Conservation (phyloP, 208 protist genomes). For the Herpetomonas muscarum region DNA sequence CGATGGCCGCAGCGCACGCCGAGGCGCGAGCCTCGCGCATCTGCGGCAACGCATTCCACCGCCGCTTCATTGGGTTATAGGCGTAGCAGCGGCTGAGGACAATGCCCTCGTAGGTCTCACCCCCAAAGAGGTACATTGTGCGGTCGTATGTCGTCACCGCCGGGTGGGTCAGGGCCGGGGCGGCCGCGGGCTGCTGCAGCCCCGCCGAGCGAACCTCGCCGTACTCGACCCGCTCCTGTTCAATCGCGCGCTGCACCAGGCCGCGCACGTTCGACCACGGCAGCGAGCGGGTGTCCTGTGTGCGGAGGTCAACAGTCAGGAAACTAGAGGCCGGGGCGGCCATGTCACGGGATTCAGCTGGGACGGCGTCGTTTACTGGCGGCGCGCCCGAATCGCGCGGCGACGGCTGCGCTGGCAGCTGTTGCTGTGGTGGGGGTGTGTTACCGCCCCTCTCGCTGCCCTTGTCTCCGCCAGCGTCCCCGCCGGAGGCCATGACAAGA, state of each 20-base stretch:
- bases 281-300: constrained; percentile 39
- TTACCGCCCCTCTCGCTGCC: neutral
- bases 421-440: neutral
- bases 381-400: neutral
- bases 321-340: constrained; percentile 25
- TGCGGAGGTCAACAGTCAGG: constrained; percentile 47
- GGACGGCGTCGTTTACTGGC: neutral
- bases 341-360: neutral
- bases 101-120: constrained; percentile 38
- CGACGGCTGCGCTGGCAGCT: neutral
- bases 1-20: constrained; percentile 21
- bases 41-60: constrained; percentile 28
- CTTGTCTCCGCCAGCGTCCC: neutral
- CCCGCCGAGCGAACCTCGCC: constrained; percentile 29
- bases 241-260: constrained; percentile 26
- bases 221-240: constrained; percentile 23
- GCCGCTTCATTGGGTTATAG: constrained; percentile 31
- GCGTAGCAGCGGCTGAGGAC: constrained; percentile 33
- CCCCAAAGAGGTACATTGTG: constrained; percentile 43
- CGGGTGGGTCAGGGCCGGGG: constrained; percentile 30
- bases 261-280: constrained; percentile 31
- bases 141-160: constrained; percentile 32
- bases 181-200: constrained; percentile 26
- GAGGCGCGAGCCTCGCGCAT: constrained; percentile 27
- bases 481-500: constrained; percentile 14